Conservation (phyloP, 306 rosid species). For the Mimosa bimucronata region DNA sequence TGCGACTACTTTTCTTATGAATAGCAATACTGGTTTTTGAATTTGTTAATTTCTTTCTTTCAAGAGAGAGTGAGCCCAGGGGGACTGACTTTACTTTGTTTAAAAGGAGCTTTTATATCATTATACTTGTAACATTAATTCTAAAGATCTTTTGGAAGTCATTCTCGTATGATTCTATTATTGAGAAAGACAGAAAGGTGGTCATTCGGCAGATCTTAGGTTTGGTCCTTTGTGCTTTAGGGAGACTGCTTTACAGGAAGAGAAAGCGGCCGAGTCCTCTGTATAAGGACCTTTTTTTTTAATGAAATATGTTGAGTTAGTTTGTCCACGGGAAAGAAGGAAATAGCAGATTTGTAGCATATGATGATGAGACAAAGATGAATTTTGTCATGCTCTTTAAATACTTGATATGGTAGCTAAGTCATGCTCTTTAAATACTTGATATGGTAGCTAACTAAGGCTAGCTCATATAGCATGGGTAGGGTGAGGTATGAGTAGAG, state of each 20-base stretch:
- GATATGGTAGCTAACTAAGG: background rate
- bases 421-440: background rate
- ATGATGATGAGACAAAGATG: constrained; percentile 16
- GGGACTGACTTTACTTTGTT: background rate
- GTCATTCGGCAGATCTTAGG: background rate
- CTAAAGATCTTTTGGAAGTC: constrained; percentile 11
- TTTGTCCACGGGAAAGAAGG: constrained; percentile 6
- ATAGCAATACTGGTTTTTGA: constrained; percentile 11
- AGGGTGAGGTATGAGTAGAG: background rate
- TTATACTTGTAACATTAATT: background rate
- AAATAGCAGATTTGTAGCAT: constrained; percentile 26
- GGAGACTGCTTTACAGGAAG: background rate
- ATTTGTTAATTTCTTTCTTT: background rate
- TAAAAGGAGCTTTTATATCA: constrained; percentile 13
- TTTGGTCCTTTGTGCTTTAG: background rate
- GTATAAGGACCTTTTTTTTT: constrained; percentile 20
- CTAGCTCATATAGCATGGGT: background rate
- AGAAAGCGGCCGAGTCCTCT: background rate
- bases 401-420: no score
- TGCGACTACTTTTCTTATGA: background rate
- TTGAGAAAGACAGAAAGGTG: background rate
- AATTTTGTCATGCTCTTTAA: background rate
- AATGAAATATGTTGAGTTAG: constrained; percentile 9
- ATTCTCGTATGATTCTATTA: constrained; percentile 1
- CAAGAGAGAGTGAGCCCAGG: background rate